These are phyloP conservation scores for Rhynchospora pubera DNA, from an alignment of 176 grass and related monocot genomes.

Conservation along the genomic window DNA sequence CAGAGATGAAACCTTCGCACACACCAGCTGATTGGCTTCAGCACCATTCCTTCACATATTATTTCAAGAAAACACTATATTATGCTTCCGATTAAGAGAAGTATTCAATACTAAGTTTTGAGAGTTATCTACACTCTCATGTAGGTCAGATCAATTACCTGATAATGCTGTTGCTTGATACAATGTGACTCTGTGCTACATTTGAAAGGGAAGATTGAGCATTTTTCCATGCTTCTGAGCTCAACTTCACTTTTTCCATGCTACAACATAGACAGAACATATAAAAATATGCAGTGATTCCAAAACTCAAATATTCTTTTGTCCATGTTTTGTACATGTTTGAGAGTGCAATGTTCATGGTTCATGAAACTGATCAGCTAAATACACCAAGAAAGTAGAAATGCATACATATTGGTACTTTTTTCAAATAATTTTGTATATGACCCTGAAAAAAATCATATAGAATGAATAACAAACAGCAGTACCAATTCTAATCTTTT, in stretches of 20 bases:
- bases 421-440: not conserved
- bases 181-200: conserved; percentile 32
- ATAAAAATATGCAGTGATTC: not conserved
- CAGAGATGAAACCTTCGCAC: conserved; percentile 36
- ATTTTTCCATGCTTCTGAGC: conserved; percentile 51
- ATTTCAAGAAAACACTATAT: conserved; percentile 12
- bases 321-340: not conserved
- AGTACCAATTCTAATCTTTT: not conserved
- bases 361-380: not conserved
- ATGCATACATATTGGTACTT: not conserved
- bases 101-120: conserved; percentile 12
- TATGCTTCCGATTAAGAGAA: not conserved
- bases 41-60: conserved; percentile 41
- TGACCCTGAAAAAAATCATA: not conserved
- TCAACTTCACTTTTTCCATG: conserved; percentile 31
- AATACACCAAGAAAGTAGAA: not conserved
- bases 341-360: not conserved
- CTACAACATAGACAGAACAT: conserved; percentile 30
- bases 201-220: conserved; percentile 44
- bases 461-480: not conserved
- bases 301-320: not conserved
- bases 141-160: conserved; percentile 35
- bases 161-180: conserved; percentile 36
- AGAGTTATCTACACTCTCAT: not conserved
- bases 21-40: conserved; percentile 38